Conservation (phyloP, 2,329 filamentous ascomycete genomes). For the Chaetoscypha palmicola region DNA sequence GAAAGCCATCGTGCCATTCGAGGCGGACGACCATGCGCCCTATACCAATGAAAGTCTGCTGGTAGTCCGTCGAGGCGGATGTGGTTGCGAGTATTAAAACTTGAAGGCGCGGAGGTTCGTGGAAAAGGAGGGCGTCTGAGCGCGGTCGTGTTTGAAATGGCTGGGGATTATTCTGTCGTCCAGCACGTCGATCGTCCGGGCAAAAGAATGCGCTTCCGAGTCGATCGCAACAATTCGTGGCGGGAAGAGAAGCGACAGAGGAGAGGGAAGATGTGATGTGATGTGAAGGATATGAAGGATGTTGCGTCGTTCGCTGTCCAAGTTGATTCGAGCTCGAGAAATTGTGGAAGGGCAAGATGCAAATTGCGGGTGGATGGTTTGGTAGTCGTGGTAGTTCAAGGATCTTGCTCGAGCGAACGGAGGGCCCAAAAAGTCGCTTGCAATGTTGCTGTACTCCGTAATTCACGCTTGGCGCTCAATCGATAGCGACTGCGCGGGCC, state of each 20-base stretch:
- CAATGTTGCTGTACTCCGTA: not conserved
- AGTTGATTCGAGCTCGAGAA: not conserved
- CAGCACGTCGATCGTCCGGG: constrained; percentile 2
- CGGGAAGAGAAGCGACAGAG: not conserved
- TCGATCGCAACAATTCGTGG: not conserved
- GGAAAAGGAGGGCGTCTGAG: constrained; percentile 11
- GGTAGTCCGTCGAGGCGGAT: constrained; percentile 1
- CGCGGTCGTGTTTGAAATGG: constrained; percentile 10
- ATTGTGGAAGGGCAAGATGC: not conserved
- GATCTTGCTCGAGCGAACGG: not conserved
- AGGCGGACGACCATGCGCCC: constrained; percentile 23
- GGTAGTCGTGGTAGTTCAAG: not conserved
- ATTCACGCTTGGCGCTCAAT: not conserved
- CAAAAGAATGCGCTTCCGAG: constrained; percentile 1
- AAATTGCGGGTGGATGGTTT: not conserved
- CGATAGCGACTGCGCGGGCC: not conserved
- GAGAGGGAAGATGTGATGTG: not conserved
- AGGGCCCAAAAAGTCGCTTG: not conserved
- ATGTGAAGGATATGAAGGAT: not conserved
- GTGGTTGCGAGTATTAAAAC: constrained; percentile 4
- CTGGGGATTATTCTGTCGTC: constrained; percentile 6
- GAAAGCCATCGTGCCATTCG: constrained; percentile 59
- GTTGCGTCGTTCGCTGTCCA: too few species aligned
- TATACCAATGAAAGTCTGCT: constrained; percentile 18
- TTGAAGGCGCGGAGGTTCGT: constrained; percentile 6